These are phyloP conservation scores for Tephrocybe sp. DNA, from an alignment of 768 basidiomycete genomes.

Conservation along the genomic window DNA sequence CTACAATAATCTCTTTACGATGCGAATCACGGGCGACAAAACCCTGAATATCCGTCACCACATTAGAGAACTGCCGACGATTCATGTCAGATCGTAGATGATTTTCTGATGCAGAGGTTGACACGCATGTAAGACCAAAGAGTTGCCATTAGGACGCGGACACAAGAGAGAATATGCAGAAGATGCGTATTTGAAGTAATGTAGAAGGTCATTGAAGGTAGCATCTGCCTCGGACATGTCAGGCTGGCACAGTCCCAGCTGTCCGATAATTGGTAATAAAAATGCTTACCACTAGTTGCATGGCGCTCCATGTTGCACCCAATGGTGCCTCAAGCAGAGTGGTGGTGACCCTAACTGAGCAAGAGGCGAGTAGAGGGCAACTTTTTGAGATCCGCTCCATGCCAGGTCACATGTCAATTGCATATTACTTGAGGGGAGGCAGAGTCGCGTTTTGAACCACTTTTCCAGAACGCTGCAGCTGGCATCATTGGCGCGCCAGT, in stretches of 20 bases:
- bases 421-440: no score
- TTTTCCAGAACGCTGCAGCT: no score
- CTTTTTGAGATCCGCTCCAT: no score
- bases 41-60: slow-evolving; percentile 43
- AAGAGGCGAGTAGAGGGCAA: no score
- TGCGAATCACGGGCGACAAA: slow-evolving; percentile 48
- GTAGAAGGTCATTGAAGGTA: slow-evolving; percentile 42
- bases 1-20: slow-evolving; percentile 45
- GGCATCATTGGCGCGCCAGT: no score
- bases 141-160: slow-evolving; percentile 48
- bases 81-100: no score
- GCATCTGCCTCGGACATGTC: slow-evolving; percentile 22
- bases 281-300: neutral
- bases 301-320: no score
- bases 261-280: neutral
- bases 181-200: slow-evolving; percentile 57
- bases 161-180: slow-evolving; percentile 46
- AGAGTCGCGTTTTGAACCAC: no score
- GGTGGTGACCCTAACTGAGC: no score
- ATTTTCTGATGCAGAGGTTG: no score
- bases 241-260: neutral
- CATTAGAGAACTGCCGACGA: slow-evolving; percentile 38
- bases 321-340: no score
- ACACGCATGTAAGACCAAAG: slow-evolving; percentile 33
- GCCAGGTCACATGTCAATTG: no score